These are phyloP conservation scores for Phytophthora fragariae DNA, from an alignment of 352 stramenopile species.

Conservation along the genomic window DNA sequence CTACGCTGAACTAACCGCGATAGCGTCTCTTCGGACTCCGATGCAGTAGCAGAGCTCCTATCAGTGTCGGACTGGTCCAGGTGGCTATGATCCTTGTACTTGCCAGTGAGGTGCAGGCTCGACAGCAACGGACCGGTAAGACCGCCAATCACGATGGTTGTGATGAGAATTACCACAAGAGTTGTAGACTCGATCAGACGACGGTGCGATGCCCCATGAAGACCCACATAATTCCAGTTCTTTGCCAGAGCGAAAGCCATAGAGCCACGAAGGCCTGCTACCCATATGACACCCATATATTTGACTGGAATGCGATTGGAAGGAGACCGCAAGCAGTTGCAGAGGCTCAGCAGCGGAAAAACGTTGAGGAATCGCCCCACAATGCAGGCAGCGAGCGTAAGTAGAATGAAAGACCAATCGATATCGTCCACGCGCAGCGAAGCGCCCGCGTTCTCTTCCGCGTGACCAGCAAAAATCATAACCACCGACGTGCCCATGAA, in stretches of 20 bases:
- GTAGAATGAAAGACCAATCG: conserved; percentile 78
- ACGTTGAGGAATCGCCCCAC: conserved; percentile 80
- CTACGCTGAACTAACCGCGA: conserved; percentile 46
- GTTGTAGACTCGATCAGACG: conserved; percentile 90
- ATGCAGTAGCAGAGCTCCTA: conserved; percentile 43
- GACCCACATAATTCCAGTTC: conserved; percentile 84
- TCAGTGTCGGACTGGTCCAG: conserved; percentile 50
- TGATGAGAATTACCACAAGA: conserved; percentile 89
- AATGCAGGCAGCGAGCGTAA: conserved; percentile 81
- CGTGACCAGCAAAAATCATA: conserved; percentile 82
- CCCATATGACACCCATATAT: conserved; percentile 92
- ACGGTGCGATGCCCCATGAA: conserved; percentile 71
- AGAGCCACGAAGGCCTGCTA: conserved; percentile 93
- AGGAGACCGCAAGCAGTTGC: conserved; percentile 67
- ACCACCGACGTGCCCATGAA: conserved; percentile 90
- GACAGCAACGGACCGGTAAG: conserved; percentile 77
- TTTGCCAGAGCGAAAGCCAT: conserved; percentile 93
- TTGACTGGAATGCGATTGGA: conserved; percentile 71
- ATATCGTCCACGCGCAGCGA: conserved; percentile 81
- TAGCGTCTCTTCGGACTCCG: conserved; percentile 37
- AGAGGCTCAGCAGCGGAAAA: conserved; percentile 78
- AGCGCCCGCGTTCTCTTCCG: conserved; percentile 62
- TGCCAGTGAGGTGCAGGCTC: conserved; percentile 52
- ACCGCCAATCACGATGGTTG: conserved; percentile 82
- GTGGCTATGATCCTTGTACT: conserved; percentile 47